Conservation (phyloP, 1,284 basidiomycete genomes). For the Leccinum fuscescens region DNA sequence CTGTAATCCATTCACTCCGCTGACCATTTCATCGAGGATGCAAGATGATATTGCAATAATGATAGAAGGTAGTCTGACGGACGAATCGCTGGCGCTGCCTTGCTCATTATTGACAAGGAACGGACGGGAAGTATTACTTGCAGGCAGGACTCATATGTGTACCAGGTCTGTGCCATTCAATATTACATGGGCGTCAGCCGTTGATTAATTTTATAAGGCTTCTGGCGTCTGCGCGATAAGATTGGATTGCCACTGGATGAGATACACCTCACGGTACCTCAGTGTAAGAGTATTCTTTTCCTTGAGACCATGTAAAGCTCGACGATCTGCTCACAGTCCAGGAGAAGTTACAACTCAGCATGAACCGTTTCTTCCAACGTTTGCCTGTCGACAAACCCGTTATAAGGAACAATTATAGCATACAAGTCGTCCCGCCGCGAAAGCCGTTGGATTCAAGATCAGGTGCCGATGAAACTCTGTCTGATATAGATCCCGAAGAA, state of each 20-base stretch:
- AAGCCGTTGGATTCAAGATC: slow-evolving; percentile 4
- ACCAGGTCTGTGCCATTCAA: slow-evolving; percentile 43
- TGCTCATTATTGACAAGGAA: slow-evolving; percentile 37
- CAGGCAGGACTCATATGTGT: slow-evolving; percentile 70
- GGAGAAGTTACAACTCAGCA: too few relatives aligned
- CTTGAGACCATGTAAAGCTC: not conserved
- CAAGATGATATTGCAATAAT: slow-evolving; percentile 79
- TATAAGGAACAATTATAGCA: too few relatives aligned
- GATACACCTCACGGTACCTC: slow-evolving; percentile 66
- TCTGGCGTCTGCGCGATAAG: slow-evolving; percentile 78
- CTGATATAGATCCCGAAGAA: slow-evolving; percentile 55
- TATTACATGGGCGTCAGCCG: not conserved
- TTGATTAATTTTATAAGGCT: slow-evolving; percentile 44
- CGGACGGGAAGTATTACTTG: slow-evolving; percentile 69
- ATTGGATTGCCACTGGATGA: slow-evolving; percentile 70
- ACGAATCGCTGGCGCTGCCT: not conserved
- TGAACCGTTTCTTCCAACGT: too few relatives aligned
- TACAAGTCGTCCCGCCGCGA: slow-evolving; percentile 32
- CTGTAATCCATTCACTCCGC: not conserved
- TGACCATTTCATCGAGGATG: slow-evolving; percentile 33
- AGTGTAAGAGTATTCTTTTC: slow-evolving; percentile 47
- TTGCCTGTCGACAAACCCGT: too few relatives aligned
- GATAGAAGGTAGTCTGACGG: slow-evolving; percentile 55
- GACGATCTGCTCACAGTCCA: not conserved
- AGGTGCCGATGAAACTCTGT: slow-evolving; percentile 10